These are phyloP conservation scores for Hysterium pulicare DNA, from an alignment of 2,329 filamentous ascomycete genomes.

Conservation along the genomic window DNA sequence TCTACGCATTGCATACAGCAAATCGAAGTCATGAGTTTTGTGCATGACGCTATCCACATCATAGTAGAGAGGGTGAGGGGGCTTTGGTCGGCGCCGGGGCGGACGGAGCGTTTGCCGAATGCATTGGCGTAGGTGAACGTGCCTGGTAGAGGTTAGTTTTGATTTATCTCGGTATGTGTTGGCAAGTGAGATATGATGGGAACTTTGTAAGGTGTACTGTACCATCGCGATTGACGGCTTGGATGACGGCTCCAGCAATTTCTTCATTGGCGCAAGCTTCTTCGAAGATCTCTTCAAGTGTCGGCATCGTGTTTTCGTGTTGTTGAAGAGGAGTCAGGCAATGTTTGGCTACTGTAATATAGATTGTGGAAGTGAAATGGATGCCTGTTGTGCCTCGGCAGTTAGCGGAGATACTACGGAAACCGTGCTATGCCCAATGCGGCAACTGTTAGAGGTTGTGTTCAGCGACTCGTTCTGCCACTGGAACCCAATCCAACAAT, in stretches of 20 bases:
- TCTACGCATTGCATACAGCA: conserved; percentile 20
- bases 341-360: neutral
- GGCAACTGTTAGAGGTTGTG: too few relatives aligned
- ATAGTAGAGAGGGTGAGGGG: conserved; percentile 48
- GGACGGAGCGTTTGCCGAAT: conserved; percentile 32
- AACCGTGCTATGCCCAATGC: too few relatives aligned
- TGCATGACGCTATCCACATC: conserved; percentile 54
- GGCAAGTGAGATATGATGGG: neutral
- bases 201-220: conserved; percentile 1
- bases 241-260: conserved; percentile 23
- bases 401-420: too few relatives aligned
- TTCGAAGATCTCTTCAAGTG: conserved; percentile 23
- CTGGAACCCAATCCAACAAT: too few relatives aligned
- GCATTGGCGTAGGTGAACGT: conserved; percentile 34
- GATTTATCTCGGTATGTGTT: neutral
- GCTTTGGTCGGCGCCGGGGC: conserved; percentile 13
- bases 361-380: too few relatives aligned
- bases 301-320: conserved; percentile 8
- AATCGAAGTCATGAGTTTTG: conserved; percentile 25
- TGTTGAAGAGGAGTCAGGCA: neutral
- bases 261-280: conserved; percentile 18
- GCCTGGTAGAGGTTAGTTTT: conserved; percentile 17
- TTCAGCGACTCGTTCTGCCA: too few relatives aligned
- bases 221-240: conserved; percentile 26
- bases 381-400: too few relatives aligned